Evolutionary conservation across 2,329 filamentous ascomycete genomes (phyloP).

Genomic region (Hypoxylon sp.): DNA sequence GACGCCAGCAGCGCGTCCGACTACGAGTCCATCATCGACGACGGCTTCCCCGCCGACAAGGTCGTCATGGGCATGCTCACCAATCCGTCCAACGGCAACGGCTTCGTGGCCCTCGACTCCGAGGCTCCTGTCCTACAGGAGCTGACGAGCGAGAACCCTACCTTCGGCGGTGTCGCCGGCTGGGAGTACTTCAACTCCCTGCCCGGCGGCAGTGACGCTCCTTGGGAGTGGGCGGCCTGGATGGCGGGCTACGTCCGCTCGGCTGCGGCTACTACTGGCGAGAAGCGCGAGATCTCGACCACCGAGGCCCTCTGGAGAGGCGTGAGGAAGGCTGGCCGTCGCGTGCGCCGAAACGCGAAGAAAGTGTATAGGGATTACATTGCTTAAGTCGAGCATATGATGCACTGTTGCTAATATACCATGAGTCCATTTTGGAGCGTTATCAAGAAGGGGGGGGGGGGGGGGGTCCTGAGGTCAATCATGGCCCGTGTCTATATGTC

Average conservation of each 20-base stretch:
- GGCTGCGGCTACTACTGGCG: constrained; percentile 34
- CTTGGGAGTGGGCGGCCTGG: constrained; percentile 79
- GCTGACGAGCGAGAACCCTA: constrained; percentile 64
- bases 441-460: too few species aligned
- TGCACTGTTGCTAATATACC: not conserved
- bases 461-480: too few species aligned
- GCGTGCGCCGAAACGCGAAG: constrained; percentile 45
- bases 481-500: too few species aligned
- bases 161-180: constrained; percentile 89
- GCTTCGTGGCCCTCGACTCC: constrained; percentile 62
- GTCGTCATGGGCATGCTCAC: constrained; percentile 87
- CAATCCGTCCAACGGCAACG: constrained; percentile 77
- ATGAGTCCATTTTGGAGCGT: not conserved
- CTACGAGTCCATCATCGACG: constrained; percentile 64
- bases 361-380: constrained; percentile 47
- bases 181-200: constrained; percentile 95
- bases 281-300: constrained; percentile 42
- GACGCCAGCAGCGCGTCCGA: constrained; percentile 59
- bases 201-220: constrained; percentile 70
- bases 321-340: constrained; percentile 44
- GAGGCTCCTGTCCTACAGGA: constrained; percentile 57
- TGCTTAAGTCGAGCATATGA: constrained; percentile 27
- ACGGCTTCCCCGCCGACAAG: constrained; percentile 78
- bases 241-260: constrained; percentile 44
- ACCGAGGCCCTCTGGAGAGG: constrained; percentile 45